A percentile compares a stretch with the other conserved stretches of the same genome.
These are phyloP conservation scores for Penicillium oxalicum DNA, from an alignment of 2,329 filamentous ascomycete species.

Conservation along the genomic window DNA sequence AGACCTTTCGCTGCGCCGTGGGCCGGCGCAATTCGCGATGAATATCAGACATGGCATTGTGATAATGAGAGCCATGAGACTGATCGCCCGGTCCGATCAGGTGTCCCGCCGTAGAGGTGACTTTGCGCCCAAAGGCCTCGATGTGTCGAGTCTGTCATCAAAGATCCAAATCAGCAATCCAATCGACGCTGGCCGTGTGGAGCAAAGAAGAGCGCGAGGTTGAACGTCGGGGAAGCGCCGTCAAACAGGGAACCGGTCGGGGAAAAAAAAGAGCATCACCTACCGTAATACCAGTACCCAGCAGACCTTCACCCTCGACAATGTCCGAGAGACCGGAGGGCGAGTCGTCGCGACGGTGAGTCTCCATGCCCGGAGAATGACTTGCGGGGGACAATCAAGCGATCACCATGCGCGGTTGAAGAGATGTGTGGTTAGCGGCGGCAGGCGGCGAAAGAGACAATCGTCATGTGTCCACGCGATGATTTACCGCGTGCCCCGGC, in stretches of 20 bases:
- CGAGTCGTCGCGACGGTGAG: conserved; percentile 42
- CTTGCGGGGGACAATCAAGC: conserved; percentile 15
- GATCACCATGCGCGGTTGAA: conserved; percentile 22
- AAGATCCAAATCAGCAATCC: conserved; percentile 3
- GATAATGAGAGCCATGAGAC: conserved; percentile 61
- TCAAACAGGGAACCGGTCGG: background rate
- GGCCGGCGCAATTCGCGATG: conserved; percentile 84
- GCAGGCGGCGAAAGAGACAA: conserved; percentile 12
- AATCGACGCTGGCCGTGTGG: conserved; percentile 5
- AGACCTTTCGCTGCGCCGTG: conserved; percentile 78
- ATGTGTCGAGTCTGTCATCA: conserved; percentile 67
- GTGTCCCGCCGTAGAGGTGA: conserved; percentile 86
- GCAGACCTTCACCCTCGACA: conserved; percentile 40
- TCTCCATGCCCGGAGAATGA: conserved; percentile 36
- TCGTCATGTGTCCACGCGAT: conserved; percentile 26
- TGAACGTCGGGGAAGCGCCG: background rate
- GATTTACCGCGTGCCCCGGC: conserved; percentile 28
- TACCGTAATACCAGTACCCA: conserved; percentile 47
- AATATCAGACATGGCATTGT: conserved; percentile 79
- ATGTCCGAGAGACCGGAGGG: conserved; percentile 39
- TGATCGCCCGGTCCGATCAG: conserved; percentile 65
- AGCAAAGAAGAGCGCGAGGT: conserved; percentile 4
- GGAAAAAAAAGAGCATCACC: conserved; percentile 9
- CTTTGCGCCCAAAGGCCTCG: conserved; percentile 89
- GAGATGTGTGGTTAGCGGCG: conserved; percentile 10